A percentile compares a stretch with the other conserved stretches of the same genome.
Evolutionary conservation across 73 alveolate genomes (phyloP).

Genomic region (Symbiodinium pilosum): DNA sequence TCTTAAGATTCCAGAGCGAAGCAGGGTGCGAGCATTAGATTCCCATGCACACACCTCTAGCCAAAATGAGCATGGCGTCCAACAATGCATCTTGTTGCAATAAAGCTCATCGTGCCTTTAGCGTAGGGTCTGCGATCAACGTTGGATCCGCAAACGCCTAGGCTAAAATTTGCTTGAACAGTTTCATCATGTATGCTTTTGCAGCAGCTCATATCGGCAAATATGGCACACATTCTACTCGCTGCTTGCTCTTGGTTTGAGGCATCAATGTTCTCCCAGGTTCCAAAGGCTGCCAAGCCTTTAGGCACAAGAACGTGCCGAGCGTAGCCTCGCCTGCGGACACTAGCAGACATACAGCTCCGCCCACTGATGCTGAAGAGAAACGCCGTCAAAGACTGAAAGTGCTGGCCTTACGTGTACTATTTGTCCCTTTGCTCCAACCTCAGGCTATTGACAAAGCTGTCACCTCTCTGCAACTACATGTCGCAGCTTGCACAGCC

Average conservation of each 20-base stretch:
- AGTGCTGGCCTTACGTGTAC: constrained; percentile 4
- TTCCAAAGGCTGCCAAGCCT: constrained; percentile 69
- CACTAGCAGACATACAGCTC: background rate
- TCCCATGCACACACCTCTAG: too few relatives aligned
- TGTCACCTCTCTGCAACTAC: background rate
- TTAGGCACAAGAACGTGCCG: constrained; percentile 51
- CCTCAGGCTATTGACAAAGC: background rate
- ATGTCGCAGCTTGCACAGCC: background rate
- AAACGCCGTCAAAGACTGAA: background rate
- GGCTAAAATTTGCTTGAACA: background rate
- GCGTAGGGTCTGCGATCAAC: constrained; percentile 54
- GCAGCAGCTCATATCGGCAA: background rate
- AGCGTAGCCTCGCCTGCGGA: constrained; percentile 66
- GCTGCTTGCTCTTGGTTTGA: background rate
- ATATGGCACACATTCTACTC: background rate
- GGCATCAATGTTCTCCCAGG: constrained; percentile 78
- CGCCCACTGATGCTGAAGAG: background rate
- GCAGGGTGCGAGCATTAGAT: too few relatives aligned
- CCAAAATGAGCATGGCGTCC: too few relatives aligned
- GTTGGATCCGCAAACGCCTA: constrained; percentile 60
- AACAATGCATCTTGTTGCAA: too few relatives aligned
- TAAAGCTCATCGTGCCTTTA: constrained; percentile 26
- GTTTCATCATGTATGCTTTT: background rate
- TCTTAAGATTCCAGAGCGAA: too few relatives aligned
- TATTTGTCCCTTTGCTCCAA: constrained; percentile 56